These are phyloP conservation scores for Ceratocystis albifundus DNA, from an alignment of 2,329 filamentous ascomycete species.

Conservation along the genomic window DNA sequence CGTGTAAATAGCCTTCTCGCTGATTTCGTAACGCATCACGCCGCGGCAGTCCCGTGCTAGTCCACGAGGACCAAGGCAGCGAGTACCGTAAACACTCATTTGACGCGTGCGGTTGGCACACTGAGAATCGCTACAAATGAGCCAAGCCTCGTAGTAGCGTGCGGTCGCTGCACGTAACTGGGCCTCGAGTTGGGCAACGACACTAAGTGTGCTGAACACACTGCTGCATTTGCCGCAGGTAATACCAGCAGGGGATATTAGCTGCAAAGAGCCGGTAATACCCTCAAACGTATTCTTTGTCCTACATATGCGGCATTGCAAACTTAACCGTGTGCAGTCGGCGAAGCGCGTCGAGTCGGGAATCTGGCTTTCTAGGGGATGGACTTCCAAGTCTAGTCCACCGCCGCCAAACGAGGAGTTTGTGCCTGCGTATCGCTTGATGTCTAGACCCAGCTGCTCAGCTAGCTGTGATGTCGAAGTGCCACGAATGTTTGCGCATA, in stretches of 20 bases:
- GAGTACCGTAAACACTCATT: conserved; percentile 82
- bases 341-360: conserved; percentile 83
- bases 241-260: conserved; percentile 63
- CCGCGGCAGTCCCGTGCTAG: conserved; percentile 75
- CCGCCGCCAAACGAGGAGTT: conserved; percentile 30
- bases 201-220: conserved; percentile 54
- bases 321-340: conserved; percentile 60
- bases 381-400: conserved; percentile 54
- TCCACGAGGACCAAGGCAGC: conserved; percentile 78
- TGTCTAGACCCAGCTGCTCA: conserved; percentile 85
- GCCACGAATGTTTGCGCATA: conserved; percentile 88
- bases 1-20: conserved; percentile 86
- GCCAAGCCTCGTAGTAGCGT: conserved; percentile 84
- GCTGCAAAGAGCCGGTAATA: conserved; percentile 45
- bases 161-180: conserved; percentile 68
- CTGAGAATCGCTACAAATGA: conserved; percentile 78
- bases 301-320: conserved; percentile 76
- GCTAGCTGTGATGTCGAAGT: conserved; percentile 84
- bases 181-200: conserved; percentile 78
- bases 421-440: conserved; percentile 60
- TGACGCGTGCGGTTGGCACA: conserved; percentile 81
- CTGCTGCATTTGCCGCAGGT: conserved; percentile 59
- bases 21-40: conserved; percentile 76
- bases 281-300: conserved; percentile 63
- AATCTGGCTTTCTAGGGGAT: conserved; percentile 87